A percentile compares a stretch with the other conserved stretches of the same genome.
phyloP scores from a whole-genome alignment of 2,329 filamentous ascomycete genomes.

The Lojkania enalia region DNA sequence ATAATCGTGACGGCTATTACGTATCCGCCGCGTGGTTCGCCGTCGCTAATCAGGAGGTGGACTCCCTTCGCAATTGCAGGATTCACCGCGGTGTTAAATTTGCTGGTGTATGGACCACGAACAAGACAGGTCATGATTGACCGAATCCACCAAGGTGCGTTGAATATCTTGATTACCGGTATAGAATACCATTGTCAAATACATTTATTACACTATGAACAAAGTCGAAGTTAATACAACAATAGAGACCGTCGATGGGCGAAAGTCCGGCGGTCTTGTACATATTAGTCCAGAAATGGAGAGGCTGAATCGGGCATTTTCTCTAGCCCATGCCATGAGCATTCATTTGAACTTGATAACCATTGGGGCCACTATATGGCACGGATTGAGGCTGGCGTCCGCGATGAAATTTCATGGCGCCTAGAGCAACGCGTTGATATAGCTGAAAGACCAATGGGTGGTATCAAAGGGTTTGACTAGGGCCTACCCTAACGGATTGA shows the following conservation, averaged over 20 bases:
- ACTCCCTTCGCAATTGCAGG: conserved; percentile 36
- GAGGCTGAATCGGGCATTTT: conserved; percentile 39
- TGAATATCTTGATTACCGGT: not conserved
- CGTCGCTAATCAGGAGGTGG: conserved; percentile 28
- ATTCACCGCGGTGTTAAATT: conserved; percentile 41
- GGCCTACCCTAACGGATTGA: no score
- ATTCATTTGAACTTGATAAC: conserved; percentile 50
- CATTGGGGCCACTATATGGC: conserved; percentile 34
- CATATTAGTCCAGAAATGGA: conserved; percentile 22
- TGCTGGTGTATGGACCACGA: conserved; percentile 42
- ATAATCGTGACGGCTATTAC: conserved; percentile 40
- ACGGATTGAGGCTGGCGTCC: conserved; percentile 28
- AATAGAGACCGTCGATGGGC: conserved; percentile 23
- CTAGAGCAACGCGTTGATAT: not conserved
- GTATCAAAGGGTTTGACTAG: no score
- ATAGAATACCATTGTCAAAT: not conserved
- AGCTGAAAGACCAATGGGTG: not conserved
- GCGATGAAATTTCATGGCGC: conserved; percentile 15
- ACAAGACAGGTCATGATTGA: conserved; percentile 41
- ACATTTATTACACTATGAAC: no score
- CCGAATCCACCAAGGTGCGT: conserved; percentile 34
- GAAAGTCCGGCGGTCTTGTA: not conserved
- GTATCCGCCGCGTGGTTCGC: conserved; percentile 36
- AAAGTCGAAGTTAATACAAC: no score
- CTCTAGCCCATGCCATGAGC: conserved; percentile 46